These are phyloP conservation scores for Barnettozyma siamensis DNA, from an alignment of 805 yeast genomes.

Conservation along the genomic window DNA sequence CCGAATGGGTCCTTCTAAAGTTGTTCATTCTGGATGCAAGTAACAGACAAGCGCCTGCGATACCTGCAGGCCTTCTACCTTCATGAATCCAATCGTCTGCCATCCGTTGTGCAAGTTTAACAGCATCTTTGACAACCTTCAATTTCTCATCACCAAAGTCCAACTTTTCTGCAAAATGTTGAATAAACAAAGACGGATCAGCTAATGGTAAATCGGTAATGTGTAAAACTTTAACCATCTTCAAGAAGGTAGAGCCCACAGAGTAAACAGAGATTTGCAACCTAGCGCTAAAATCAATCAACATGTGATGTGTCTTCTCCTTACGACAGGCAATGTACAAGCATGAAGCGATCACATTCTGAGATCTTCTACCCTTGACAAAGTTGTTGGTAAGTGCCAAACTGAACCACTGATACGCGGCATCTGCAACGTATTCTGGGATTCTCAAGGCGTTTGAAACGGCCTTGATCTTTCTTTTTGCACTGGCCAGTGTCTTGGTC, in stretches of 20 bases:
- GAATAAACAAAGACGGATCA: constrained; percentile 91
- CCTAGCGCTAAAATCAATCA: constrained; percentile 89
- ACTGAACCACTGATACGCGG: constrained; percentile 86
- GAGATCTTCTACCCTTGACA: constrained; percentile 96
- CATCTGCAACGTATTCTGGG: constrained; percentile 79
- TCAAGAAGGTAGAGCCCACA: constrained; percentile 91
- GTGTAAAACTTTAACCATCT: constrained; percentile 81
- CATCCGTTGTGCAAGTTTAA: constrained; percentile 84
- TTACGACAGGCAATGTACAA: constrained; percentile 91
- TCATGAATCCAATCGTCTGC: constrained; percentile 92
- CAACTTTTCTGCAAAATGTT: constrained; percentile 85
- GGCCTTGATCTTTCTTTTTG: constrained; percentile 68
- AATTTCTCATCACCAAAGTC: constrained; percentile 70
- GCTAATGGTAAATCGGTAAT: constrained; percentile 77
- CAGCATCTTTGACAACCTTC: constrained; percentile 83
- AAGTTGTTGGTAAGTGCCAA: constrained; percentile 82
- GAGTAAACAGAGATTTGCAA: constrained; percentile 89
- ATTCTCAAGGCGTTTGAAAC: constrained; percentile 76
- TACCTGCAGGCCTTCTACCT: constrained; percentile 97
- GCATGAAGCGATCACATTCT: constrained; percentile 93
- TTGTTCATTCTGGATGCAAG: constrained; percentile 97
- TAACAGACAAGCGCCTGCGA: constrained; percentile 93
- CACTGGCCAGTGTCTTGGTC: constrained; percentile 84
- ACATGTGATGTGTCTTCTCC: constrained; percentile 88
- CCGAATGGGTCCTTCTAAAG: constrained; percentile 84